These are phyloP conservation scores for Aspergillus versicolor DNA, from an alignment of 2,329 filamentous ascomycete species.

Conservation along the genomic window DNA sequence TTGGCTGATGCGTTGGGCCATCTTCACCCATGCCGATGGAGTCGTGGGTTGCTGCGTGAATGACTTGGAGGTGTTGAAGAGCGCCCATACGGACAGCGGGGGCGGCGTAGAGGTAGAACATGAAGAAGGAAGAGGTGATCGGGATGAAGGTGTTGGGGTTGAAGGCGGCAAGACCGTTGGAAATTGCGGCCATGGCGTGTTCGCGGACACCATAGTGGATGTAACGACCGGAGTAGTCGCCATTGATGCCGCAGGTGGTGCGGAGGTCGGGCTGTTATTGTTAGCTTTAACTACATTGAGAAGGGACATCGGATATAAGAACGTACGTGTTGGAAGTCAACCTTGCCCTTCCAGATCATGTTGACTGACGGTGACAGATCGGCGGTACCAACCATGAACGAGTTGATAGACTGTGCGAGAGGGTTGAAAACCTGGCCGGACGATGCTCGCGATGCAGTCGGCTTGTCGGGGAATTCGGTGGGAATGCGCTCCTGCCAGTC, in stretches of 20 bases:
- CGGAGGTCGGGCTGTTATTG: constrained; percentile 26
- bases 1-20: constrained; percentile 63
- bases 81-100: constrained; percentile 62
- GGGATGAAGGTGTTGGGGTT: constrained; percentile 56
- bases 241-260: constrained; percentile 42
- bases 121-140: constrained; percentile 61
- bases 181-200: constrained; percentile 71
- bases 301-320: background rate
- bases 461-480: constrained; percentile 46
- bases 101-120: constrained; percentile 61
- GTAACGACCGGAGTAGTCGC: constrained; percentile 51
- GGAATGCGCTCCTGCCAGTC: constrained; percentile 56
- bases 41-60: constrained; percentile 64
- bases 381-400: constrained; percentile 56
- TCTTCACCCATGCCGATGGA: constrained; percentile 60
- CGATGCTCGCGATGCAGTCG: constrained; percentile 51
- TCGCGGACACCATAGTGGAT: constrained; percentile 62
- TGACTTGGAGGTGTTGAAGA: constrained; percentile 54
- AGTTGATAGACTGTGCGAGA: constrained; percentile 48
- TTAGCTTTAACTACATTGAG: constrained; percentile 7
- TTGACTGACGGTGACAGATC: constrained; percentile 55
- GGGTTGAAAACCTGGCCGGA: constrained; percentile 55
- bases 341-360: constrained; percentile 55
- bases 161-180: constrained; percentile 69
- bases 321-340: constrained; percentile 52